Evolutionary conservation across 208 protist genomes (phyloP), one percentile per base, ranked within the genome.

Genomic region (Wallacemonas sp.): DNA sequence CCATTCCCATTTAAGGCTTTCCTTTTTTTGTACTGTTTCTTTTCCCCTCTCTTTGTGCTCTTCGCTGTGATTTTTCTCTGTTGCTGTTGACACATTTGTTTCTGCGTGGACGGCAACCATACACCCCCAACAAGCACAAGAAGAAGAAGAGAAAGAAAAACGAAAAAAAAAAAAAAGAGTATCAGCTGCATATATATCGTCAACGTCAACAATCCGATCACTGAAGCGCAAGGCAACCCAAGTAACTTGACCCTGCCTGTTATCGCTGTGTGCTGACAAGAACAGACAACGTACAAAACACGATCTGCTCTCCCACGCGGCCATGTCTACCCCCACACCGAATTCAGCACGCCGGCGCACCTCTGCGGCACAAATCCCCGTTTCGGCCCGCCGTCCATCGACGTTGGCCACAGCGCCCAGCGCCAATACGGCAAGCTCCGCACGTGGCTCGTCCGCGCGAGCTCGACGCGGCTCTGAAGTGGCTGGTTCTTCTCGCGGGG

Each of bases 91-190:
- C n/a, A n/a, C n/a, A n/a, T n/a, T n/a, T n/a, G n/a, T n/a, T n/a
- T n/a, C n/a, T n/a, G n/a, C n/a, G n/a, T n/a, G n/a, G n/a, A n/a
- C n/a, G n/a, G n/a, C n/a, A n/a, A n/a, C n/a, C n/a, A n/a, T n/a
- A n/a, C n/a, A n/a, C n/a, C n/a, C n/a, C n/a, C n/a, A n/a, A n/a
- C n/a, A n/a, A n/a, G n/a, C n/a, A n/a, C n/a, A n/a, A n/a, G n/a
- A n/a, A n/a, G n/a, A n/a, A n/a, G 44, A 51, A 6, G 44, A 21
- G 44, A 41, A 41, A 14, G 14, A 49, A 22, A n/a, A 62, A 14
- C 15, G 6, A n/a, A 58, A 41, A 41, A 41, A 63, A 63, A 42
- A 75, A 64, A 69, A 54, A 68, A 24, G 54, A n/a, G n/a, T n/a
- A n/a, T n/a, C n/a, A n/a, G n/a, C n/a, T n/a, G n/a, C n/a, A n/a